Conservation (phyloP, 2,329 filamentous ascomycete genomes). For the Colletotrichum camelliae region DNA sequence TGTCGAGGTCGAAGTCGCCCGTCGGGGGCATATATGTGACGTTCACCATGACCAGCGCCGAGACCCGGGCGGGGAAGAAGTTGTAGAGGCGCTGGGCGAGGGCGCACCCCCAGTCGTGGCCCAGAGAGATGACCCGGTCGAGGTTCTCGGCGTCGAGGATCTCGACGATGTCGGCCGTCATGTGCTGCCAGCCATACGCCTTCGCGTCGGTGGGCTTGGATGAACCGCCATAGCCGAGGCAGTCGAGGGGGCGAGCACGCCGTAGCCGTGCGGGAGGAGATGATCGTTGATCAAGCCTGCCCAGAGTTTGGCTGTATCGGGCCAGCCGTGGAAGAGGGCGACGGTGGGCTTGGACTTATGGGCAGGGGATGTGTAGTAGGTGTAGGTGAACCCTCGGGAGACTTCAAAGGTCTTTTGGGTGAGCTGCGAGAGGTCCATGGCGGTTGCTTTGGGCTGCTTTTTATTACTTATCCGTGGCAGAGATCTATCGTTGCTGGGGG, state of each 20-base stretch:
- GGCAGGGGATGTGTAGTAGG: slow-evolving; percentile 40
- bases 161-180: slow-evolving; percentile 41
- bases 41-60: slow-evolving; percentile 47
- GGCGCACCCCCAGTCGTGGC: slow-evolving; percentile 55
- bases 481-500: background rate
- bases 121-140: slow-evolving; percentile 43
- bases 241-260: slow-evolving; percentile 41
- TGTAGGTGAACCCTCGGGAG: slow-evolving; percentile 40
- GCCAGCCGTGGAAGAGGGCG: slow-evolving; percentile 54
- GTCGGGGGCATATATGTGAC: slow-evolving; percentile 44
- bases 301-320: slow-evolving; percentile 52
- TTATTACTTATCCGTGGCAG: background rate
- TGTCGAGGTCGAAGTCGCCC: slow-evolving; percentile 39
- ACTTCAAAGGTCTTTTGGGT: slow-evolving; percentile 32
- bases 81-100: slow-evolving; percentile 46
- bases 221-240: slow-evolving; percentile 43
- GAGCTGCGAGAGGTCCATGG: slow-evolving; percentile 27
- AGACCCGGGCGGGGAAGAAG: slow-evolving; percentile 42
- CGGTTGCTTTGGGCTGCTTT: background rate
- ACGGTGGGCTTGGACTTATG: slow-evolving; percentile 34
- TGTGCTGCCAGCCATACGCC: slow-evolving; percentile 39
- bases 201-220: slow-evolving; percentile 43
- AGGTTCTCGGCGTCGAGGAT: slow-evolving; percentile 44
- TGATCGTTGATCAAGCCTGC: slow-evolving; percentile 42
- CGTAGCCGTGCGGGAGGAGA: slow-evolving; percentile 38